phyloP scores from a whole-genome alignment of 768 basidiomycete genomes.

The Amanita thiersii region DNA sequence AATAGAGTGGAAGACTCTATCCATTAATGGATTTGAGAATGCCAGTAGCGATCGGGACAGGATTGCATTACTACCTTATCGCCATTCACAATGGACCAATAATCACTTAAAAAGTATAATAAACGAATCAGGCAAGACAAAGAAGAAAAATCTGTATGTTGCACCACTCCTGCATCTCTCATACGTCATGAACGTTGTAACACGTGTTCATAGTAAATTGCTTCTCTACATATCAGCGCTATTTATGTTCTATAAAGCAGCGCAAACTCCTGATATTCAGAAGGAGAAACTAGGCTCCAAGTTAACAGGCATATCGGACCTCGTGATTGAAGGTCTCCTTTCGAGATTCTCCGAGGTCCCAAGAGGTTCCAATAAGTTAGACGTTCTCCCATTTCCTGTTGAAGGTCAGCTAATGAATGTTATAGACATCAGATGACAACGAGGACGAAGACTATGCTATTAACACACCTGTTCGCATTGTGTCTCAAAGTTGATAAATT shows the following conservation, averaged over 20 bases:
- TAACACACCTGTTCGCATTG: constrained; percentile 75
- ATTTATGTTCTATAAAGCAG: constrained; percentile 54
- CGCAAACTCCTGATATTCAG: constrained; percentile 28
- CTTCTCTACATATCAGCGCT: constrained; percentile 79
- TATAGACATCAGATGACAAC: constrained; percentile 43
- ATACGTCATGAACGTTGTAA: background rate
- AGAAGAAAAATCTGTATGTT: constrained; percentile 54
- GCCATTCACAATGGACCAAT: constrained; percentile 63
- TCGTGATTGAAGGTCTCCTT: constrained; percentile 67
- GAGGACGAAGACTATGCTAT: constrained; percentile 59
- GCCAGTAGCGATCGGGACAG: constrained; percentile 42
- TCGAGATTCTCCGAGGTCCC: constrained; percentile 74
- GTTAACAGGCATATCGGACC: constrained; percentile 48
- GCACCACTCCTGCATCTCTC: background rate
- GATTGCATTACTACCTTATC: constrained; percentile 49
- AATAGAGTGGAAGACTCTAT: constrained; percentile 70
- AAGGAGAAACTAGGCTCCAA: constrained; percentile 49
- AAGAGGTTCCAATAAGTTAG: constrained; percentile 56
- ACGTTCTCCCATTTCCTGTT: constrained; percentile 14
- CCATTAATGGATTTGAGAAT: constrained; percentile 44
- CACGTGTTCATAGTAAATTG: constrained; percentile 46
- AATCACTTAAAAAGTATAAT: constrained; percentile 42
- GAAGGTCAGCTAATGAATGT: background rate
- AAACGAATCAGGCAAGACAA: constrained; percentile 43
- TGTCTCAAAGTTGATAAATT: constrained; percentile 77